phyloP scores from a whole-genome alignment of 179 eudicot genomes.

The Sideroxylon spinosum region DNA sequence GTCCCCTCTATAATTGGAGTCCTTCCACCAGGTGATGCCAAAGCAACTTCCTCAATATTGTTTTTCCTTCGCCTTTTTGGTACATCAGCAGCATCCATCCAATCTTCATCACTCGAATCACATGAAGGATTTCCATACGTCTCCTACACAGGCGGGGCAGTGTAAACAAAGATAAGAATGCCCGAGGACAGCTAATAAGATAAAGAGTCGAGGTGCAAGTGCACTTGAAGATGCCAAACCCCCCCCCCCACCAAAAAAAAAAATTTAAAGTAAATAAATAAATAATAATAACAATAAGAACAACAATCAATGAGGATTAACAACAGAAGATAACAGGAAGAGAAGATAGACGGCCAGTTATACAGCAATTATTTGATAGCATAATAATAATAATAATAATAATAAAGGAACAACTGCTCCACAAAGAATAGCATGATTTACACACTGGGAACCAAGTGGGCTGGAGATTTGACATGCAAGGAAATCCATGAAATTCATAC shows the following conservation, averaged over 20 bases:
- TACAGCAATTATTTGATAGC: not conserved
- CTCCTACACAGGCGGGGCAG: constrained; percentile 46
- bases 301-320: not conserved
- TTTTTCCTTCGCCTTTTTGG: constrained; percentile 25
- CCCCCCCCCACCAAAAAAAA: not conserved
- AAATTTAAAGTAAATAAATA: too few relatives aligned
- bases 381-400: too few relatives aligned
- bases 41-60: constrained; percentile 20
- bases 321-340: not conserved
- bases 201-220: not conserved
- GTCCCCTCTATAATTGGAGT: constrained; percentile 20
- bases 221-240: not conserved
- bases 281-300: not conserved
- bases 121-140: constrained; percentile 63
- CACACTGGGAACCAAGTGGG: not conserved
- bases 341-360: not conserved
- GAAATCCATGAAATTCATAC: not conserved
- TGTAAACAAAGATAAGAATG: constrained; percentile 6
- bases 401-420: not conserved
- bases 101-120: constrained; percentile 90
- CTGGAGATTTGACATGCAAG: not conserved
- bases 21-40: constrained; percentile 22
- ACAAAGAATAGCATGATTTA: not conserved
- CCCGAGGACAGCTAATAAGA: not conserved
- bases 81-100: constrained; percentile 24